Evolutionary conservation across 129 eudicot genomes (phyloP).

Genomic region (Lonicera japonica): DNA sequence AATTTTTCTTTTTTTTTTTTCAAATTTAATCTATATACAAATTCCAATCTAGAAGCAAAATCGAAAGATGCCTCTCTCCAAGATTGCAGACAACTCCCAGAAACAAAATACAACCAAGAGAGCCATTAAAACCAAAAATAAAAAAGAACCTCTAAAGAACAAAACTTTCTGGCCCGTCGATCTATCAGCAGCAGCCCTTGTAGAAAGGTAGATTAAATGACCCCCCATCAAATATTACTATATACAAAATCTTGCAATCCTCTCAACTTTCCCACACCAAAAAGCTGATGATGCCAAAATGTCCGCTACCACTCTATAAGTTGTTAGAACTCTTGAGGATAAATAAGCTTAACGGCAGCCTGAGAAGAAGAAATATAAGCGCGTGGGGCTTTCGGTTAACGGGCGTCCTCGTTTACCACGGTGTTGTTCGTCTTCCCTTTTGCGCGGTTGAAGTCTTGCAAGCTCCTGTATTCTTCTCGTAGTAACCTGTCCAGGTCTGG

Average conservation of each 20-base stretch:
- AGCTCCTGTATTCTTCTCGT: slow-evolving; percentile 57
- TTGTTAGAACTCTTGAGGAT: slow-evolving; percentile 12
- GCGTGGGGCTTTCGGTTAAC: slow-evolving; percentile 15
- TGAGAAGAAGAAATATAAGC: too few relatives aligned
- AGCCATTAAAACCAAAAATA: slow-evolving; percentile 4
- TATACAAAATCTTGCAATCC: slow-evolving; percentile 25
- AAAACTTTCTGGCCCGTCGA: slow-evolving; percentile 6
- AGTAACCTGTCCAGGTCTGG: slow-evolving; percentile 76
- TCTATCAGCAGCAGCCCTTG: too few relatives aligned
- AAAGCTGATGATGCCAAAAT: not conserved
- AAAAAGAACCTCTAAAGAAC: slow-evolving; percentile 5
- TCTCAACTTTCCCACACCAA: slow-evolving; percentile 5
- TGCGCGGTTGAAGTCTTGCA: slow-evolving; percentile 66
- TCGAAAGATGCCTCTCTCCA: not conserved
- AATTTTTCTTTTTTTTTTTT: not conserved
- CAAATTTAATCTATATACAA: slow-evolving; percentile 1
- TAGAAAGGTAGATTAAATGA: not conserved
- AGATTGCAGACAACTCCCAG: slow-evolving; percentile 19
- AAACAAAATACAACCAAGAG: slow-evolving; percentile 14
- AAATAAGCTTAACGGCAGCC: too few relatives aligned
- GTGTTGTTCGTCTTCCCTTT: slow-evolving; percentile 31
- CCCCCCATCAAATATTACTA: slow-evolving; percentile 19
- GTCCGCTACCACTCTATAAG: slow-evolving; percentile 19
- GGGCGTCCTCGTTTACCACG: slow-evolving; percentile 22
- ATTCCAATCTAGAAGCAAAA: slow-evolving; percentile 20